Base-by-base conservation (phyloP, 2,329 filamentous ascomycete species). In the Colletotrichum siamense region DNA sequence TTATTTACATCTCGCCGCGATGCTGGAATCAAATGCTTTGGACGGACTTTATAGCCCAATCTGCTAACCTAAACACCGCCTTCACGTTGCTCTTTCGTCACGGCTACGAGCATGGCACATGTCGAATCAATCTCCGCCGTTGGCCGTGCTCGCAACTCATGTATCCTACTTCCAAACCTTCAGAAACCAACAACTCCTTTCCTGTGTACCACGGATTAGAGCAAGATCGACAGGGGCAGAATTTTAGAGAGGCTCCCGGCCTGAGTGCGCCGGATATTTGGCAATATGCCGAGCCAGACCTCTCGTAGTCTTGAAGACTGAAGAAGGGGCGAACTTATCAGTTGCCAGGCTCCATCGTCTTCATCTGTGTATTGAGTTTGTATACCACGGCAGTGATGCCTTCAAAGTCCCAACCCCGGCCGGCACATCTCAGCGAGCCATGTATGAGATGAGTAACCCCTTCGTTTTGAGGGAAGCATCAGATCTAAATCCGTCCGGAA, bases 41-140 rank as follows among this genome's bases (percentile, higher is more conserved):
- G 0, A 44, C 0, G 0, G 39, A 44, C 4, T 10, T 44, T 18
- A n/a, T 44, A 44, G 16, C 8, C 0, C 16, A 44, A 44, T 0
- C 39, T 1, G 39, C 39, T 18, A 10, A 44, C 8, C 8, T 5
- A 44, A n/a, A 44, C 8, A 44, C 16, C 8, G 16, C 8, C 39
- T 44, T 44, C 39, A 44, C 39, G 39, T 44, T 10, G 8, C 16
- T 18, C 39, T 9, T 44, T 44, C 39, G 8, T 44, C 39, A 44
- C 5, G 8, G 16, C 5, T 18, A 44, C 5, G 39, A 2, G 39
- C 5, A 6, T 6, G 39, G 39, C 16, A 18, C 16, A 44, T 44
- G 36, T 18, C 5, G 36, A 6, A 3, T 10, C 16, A 18, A 3
- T 44, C 39, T 44, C 39, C 39, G 16, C 39, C 5, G 39, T 18